Evolutionary conservation across 2,329 filamentous ascomycete species (phyloP).

Genomic region (Botrytis paeoniae): DNA sequence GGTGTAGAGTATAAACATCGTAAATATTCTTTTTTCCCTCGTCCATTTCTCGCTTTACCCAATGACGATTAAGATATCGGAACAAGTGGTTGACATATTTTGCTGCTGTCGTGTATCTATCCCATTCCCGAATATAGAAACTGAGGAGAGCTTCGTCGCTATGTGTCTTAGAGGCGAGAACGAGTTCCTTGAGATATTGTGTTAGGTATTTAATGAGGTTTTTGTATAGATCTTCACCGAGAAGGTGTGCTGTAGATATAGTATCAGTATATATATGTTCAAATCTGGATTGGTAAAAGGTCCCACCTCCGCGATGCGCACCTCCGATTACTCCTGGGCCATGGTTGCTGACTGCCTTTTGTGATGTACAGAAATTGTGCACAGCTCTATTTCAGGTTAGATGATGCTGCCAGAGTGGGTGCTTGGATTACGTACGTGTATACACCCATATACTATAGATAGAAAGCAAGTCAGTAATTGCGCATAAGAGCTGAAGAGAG

Average conservation of each 20-base stretch:
- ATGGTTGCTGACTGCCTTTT: constrained; percentile 75
- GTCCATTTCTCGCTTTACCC: constrained; percentile 98
- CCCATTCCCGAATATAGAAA: constrained; percentile 97
- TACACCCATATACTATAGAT: constrained; percentile 79
- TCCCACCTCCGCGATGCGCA: constrained; percentile 69
- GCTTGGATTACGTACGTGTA: constrained; percentile 65
- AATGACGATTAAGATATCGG: constrained; percentile 92
- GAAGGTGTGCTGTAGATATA: constrained; percentile 69
- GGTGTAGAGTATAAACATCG: constrained; percentile 94
- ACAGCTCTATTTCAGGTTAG: constrained; percentile 64
- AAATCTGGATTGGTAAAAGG: constrained; percentile 21
- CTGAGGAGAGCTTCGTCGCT: constrained; percentile 83
- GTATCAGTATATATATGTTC: constrained; percentile 22
- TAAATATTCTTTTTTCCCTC: constrained; percentile 98
- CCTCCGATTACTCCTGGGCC: constrained; percentile 45
- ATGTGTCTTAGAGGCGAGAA: constrained; percentile 71
- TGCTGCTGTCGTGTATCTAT: constrained; percentile 88
- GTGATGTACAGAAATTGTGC: constrained; percentile 98
- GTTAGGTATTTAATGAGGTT: constrained; percentile 85
- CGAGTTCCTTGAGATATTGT: constrained; percentile 67
- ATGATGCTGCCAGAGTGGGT: constrained; percentile 1
- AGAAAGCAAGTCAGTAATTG: constrained; percentile 11
- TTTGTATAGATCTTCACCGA: constrained; percentile 94
- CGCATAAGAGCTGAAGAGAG: background rate
- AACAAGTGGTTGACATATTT: constrained; percentile 98